A percentile compares a stretch with the other conserved stretches of the same genome.
Evolutionary conservation across 1,139 yeast genomes (phyloP).

Genomic region (Sugiyamaella japonica): DNA sequence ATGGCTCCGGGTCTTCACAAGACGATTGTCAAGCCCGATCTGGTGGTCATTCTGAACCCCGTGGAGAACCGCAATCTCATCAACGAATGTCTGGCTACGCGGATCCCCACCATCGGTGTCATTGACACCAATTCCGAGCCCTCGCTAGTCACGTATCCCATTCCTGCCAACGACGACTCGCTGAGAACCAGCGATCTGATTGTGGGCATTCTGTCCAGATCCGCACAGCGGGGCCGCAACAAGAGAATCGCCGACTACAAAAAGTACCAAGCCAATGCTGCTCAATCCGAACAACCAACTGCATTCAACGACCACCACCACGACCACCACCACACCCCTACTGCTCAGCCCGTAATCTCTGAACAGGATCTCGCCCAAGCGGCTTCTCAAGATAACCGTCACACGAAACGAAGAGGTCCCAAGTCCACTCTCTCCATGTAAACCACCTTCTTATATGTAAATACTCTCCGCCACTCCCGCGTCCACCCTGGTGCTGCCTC

Average conservation of each 20-base stretch:
- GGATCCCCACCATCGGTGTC: constrained; percentile 91
- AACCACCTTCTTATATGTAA: background rate
- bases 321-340: constrained; percentile 3
- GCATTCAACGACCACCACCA: constrained; percentile 11
- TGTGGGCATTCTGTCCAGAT: constrained; percentile 77
- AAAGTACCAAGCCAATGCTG: constrained; percentile 11
- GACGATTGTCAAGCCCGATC: constrained; percentile 71
- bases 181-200: constrained; percentile 75
- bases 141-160: constrained; percentile 83
- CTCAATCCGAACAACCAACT: constrained; percentile 2
- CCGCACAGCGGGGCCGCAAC: constrained; percentile 76
- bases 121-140: constrained; percentile 96
- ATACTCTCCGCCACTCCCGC: too few species aligned
- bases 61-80: constrained; percentile 81
- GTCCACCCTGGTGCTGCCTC: too few species aligned
- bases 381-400: background rate
- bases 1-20: constrained; percentile 45
- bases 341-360: background rate
- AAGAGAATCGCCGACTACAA: constrained; percentile 47
- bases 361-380: constrained; percentile 8
- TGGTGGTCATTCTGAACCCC: constrained; percentile 84
- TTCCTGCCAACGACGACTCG: constrained; percentile 97
- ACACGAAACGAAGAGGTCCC: constrained; percentile 3
- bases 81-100: constrained; percentile 74
- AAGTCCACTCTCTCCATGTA: constrained; percentile 12